phyloP scores from a whole-genome alignment of 352 stramenopile species.

The Globisporangium solare region DNA sequence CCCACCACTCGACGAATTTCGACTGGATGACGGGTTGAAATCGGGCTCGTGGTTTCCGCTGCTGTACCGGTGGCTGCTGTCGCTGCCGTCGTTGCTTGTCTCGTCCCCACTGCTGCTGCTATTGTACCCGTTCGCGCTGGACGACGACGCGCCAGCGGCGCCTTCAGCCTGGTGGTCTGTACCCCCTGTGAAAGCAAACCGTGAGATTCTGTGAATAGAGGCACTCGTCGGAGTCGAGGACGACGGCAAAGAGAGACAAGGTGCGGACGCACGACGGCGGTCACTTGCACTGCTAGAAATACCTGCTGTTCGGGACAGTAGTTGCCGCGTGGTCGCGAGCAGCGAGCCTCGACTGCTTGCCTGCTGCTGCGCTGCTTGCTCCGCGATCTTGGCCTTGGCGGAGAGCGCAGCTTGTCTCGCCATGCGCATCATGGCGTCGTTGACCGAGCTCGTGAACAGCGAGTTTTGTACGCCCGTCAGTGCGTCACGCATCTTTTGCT shows the following conservation, averaged over 20 bases:
- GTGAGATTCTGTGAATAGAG: constrained; percentile 46
- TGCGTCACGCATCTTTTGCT: constrained; percentile 49
- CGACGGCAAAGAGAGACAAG: constrained; percentile 19
- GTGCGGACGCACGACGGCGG: constrained; percentile 19
- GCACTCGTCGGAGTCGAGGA: constrained; percentile 42
- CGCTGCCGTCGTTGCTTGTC: constrained; percentile 18
- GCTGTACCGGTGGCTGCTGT: not conserved
- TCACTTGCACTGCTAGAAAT: constrained; percentile 20
- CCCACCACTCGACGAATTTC: constrained; percentile 21
- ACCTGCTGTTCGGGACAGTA: constrained; percentile 42
- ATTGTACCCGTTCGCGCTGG: constrained; percentile 18
- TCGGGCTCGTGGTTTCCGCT: not conserved
- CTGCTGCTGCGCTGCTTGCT: constrained; percentile 72
- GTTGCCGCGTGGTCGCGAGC: constrained; percentile 66
- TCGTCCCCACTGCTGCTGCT: constrained; percentile 33
- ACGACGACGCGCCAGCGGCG: not conserved
- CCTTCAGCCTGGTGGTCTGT: constrained; percentile 24
- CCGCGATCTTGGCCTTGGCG: constrained; percentile 76
- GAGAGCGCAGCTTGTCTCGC: constrained; percentile 73
- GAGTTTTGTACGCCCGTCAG: constrained; percentile 54
- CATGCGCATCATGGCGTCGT: constrained; percentile 82
- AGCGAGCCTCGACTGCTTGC: constrained; percentile 53
- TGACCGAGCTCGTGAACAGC: constrained; percentile 67
- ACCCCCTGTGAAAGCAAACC: constrained; percentile 29
- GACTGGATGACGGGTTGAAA: constrained; percentile 12